A percentile compares a stretch with the other conserved stretches of the same genome.
Conservation (phyloP, 2,329 filamentous ascomycete genomes). For the Thelonectria discophora region DNA sequence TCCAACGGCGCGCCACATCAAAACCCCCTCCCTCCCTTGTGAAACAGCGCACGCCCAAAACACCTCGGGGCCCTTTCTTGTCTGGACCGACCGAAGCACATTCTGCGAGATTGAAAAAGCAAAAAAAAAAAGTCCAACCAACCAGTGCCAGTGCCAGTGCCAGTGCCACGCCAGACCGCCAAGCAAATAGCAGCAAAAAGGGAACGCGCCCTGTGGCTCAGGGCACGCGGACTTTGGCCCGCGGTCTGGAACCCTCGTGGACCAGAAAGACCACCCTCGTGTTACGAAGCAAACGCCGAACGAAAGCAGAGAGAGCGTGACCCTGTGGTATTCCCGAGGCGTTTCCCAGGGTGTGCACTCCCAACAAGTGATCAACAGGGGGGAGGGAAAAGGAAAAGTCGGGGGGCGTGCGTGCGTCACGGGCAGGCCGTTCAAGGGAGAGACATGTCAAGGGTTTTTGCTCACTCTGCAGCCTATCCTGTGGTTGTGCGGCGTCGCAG, state of each 20-base stretch:
- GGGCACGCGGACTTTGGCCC: constrained; percentile 34
- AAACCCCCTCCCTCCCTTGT: not conserved
- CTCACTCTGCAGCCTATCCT: no score
- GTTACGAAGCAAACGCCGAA: no score
- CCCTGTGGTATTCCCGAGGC: constrained; percentile 38
- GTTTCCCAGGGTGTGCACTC: constrained; percentile 29
- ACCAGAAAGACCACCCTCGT: not conserved
- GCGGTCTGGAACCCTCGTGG: constrained; percentile 26
- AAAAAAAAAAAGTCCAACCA: constrained; percentile 2
- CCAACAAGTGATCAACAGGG: not conserved
- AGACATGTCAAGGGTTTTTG: no score
- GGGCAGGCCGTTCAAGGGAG: not conserved
- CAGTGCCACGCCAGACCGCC: constrained; percentile 12
- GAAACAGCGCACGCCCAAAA: no score
- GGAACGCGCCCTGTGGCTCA: constrained; percentile 35
- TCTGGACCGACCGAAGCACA: not conserved
- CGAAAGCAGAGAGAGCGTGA: constrained; percentile 15
- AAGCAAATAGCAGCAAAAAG: no score
- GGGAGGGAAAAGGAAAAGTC: no score
- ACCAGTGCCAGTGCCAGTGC: no score
- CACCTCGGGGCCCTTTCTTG: no score
- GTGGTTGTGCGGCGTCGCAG: not conserved
- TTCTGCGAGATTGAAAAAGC: not conserved
- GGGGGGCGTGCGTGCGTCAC: constrained; percentile 1
- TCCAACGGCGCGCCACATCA: constrained; percentile 26